Conservation (phyloP, 2,329 filamentous ascomycete species). For the Penicillium brasilianum region DNA sequence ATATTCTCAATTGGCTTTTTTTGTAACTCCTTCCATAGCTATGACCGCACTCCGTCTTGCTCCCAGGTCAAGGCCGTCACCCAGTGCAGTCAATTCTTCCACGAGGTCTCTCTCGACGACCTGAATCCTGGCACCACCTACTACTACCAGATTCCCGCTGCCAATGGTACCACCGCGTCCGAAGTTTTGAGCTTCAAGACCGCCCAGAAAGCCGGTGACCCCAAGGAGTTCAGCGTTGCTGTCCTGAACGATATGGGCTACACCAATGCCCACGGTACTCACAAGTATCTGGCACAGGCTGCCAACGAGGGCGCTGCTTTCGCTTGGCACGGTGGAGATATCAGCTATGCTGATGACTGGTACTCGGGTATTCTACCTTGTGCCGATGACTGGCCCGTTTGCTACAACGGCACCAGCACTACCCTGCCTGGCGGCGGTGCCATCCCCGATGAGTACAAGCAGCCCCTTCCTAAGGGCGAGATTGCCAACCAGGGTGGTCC, state of each 20-base stretch:
- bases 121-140: slow-evolving; percentile 54
- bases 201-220: slow-evolving; percentile 51
- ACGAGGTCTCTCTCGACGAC: slow-evolving; percentile 54
- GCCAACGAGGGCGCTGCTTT: slow-evolving; percentile 55
- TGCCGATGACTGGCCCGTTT: slow-evolving; percentile 54
- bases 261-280: slow-evolving; percentile 57
- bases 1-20: too few species aligned
- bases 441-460: slow-evolving; percentile 49
- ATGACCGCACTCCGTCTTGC: slow-evolving; percentile 58
- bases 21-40: slow-evolving; percentile 38
- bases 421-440: slow-evolving; percentile 44
- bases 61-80: slow-evolving; percentile 51
- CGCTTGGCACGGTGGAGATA: slow-evolving; percentile 60
- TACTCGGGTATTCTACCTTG: slow-evolving; percentile 58
- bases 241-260: slow-evolving; percentile 62
- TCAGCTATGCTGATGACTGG: slow-evolving; percentile 59
- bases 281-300: slow-evolving; percentile 49
- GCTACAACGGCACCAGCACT: slow-evolving; percentile 57
- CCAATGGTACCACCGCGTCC: slow-evolving; percentile 57
- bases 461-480: slow-evolving; percentile 54
- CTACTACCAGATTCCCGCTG: slow-evolving; percentile 56
- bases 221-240: slow-evolving; percentile 50
- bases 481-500: slow-evolving; percentile 54
- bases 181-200: slow-evolving; percentile 55
- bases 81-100: slow-evolving; percentile 59